Base-by-base conservation (phyloP, 352 stramenopile species). In the Pythium pectinolyticum region DNA sequence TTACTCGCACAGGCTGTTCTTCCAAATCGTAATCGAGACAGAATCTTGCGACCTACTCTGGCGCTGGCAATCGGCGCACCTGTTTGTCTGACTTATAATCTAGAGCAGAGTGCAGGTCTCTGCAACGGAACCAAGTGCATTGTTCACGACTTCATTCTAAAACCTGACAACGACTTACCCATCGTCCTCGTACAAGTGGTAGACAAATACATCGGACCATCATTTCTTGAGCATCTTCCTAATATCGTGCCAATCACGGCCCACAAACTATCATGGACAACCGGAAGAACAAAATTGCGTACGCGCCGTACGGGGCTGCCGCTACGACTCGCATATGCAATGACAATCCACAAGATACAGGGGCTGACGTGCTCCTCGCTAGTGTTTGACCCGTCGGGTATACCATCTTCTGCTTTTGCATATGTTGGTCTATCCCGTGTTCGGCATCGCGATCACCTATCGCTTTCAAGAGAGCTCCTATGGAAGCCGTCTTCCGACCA, bases 331-430 rank as follows among this genome's bases (percentile, higher is more conserved):
- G 56, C 14, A 22, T 63, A 49, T 22, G 45, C 56, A 14, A 63
- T 63, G 56, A 63, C 56, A 2, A 46, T 63, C 2, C 56, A 63
- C 45, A 63, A 63, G 37, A 45, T 63, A 1, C 56, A 63, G 28
- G 56, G 56, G 22, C 46, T 63, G 17, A 63, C 56, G 4, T 63
- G 43, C 43, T 0, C 5, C 14, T 49, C 4, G 0, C 19, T 63
- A 6, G 28, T 63, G 1, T 63, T 63, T 22, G 46, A 63, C 31
- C 56, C 56, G 11, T 43, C 43, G 3, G 30, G 30, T 22, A 61
- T 61, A 24, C 54, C 54, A 24, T 46, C 54, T 5, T 61, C 54
- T 2, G 43, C 54, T 22, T 61, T 53, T 45, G 54, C 54, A 3
- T 61, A 61, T 22, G 54, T 61, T 6, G 54, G 54, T 19, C 30